These are phyloP conservation scores for Acmispon strigosus DNA, from an alignment of 306 rosid genomes.

Conservation along the genomic window DNA sequence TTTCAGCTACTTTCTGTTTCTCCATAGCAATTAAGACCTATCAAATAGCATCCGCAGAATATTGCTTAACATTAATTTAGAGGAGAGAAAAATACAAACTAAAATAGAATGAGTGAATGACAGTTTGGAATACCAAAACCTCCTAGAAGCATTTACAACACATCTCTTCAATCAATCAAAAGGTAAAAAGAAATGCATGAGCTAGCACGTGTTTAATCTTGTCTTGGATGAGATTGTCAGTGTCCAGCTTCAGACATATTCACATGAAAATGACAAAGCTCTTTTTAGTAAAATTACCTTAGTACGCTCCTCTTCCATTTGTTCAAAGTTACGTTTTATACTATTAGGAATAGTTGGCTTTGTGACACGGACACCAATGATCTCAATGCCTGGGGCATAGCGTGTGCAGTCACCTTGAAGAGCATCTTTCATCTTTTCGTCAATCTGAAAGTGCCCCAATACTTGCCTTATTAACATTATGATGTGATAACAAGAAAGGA, in stretches of 20 bases:
- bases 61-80: constrained; percentile 3
- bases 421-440: constrained; percentile 91
- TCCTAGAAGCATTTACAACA: neutral
- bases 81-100: neutral
- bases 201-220: neutral
- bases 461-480: neutral
- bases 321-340: constrained; percentile 68
- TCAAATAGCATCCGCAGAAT: constrained; percentile 20
- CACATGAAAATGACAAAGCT: constrained; percentile 6
- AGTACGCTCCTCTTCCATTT: constrained; percentile 96
- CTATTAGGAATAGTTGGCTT: constrained; percentile 82
- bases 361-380: constrained; percentile 78
- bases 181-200: neutral
- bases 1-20: constrained; percentile 73
- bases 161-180: neutral
- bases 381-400: constrained; percentile 93
- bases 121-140: neutral
- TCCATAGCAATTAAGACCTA: constrained; percentile 87
- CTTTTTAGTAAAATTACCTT: constrained; percentile 44
- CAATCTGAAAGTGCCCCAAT: constrained; percentile 55
- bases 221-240: constrained; percentile 4
- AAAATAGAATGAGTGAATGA: neutral
- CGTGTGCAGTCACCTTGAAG: constrained; percentile 89
- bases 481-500: neutral
- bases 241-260: neutral